Base-by-base conservation (phyloP, 169 alveolate species). In the Perkinsus olseni region DNA sequence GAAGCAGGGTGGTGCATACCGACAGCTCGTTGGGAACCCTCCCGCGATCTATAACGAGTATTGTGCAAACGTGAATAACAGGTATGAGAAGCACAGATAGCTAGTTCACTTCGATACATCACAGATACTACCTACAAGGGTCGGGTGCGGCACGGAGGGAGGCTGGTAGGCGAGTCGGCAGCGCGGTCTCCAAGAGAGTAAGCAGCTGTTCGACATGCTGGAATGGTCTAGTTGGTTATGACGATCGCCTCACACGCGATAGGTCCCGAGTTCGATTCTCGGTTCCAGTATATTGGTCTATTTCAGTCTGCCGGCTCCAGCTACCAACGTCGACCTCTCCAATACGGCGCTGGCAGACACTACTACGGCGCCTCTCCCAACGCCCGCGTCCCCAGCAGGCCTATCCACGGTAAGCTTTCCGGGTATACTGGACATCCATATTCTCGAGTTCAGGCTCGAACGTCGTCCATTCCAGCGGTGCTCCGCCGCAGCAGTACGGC, bases 241-340 rank as follows among this genome's bases (percentile, higher is more conserved):
- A 62, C 82, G 82, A 62, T 62, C 82, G 82, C 82, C 82, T 62
- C 82, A 62, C 82, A 62, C 82, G 82, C 82, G 82, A 62, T 62
- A 62, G 82, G 82, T 62, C 34, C 82, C 82, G 82, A 62, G 82
- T 62, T 62, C 82, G 82, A 62, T 62, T 62, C 82, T 62, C 82
- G 82, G 82, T 62, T 21, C 31, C 82, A 62, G 82, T 62, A 62
- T 62, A 6, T 62, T 62, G 31, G 17, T 13, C 1, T 24, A 1
- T 62, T 24, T 62, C 34, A 62, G 82, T 62, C 82, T 4, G 36
- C 10, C 34, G 82, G 13, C 1, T 3, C 37, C 82, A 62, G 31
- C 31, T 62, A 8, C 13, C 82, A 62, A 24, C 82, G 82, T 62
- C 28, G 82, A 21, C 82, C 13, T 62, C 82, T 24, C 37, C 31